These are phyloP conservation scores for Acanthamoeba polyphaga DNA, from an alignment of 208 protist species.

Conservation along the genomic window DNA sequence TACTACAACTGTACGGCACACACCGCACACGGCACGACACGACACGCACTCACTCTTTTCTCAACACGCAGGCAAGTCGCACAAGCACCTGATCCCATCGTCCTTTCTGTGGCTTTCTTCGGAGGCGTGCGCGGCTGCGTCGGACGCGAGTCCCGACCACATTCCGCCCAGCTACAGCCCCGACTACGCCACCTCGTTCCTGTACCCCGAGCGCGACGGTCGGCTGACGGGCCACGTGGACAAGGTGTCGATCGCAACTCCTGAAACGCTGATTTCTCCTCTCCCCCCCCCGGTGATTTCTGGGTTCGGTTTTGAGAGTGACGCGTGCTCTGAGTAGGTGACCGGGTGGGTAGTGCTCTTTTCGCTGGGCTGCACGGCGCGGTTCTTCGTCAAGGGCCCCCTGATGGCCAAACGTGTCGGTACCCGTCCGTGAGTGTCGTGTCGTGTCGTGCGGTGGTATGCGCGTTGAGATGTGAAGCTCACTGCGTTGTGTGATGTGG, in stretches of 20 bases:
- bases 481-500: too few species aligned
- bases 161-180: conserved; percentile 9
- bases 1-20: not conserved
- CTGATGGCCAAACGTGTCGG: not conserved
- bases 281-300: not conserved
- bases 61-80: not conserved
- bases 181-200: conserved; percentile 16
- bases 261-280: not conserved
- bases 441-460: too few species aligned
- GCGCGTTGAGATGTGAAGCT: too few species aligned
- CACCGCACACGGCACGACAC: not conserved
- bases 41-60: not conserved
- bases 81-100: conserved; percentile 30
- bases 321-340: not conserved
- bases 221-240: conserved; percentile 13
- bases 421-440: not conserved
- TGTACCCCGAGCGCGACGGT: not conserved
- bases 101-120: not conserved
- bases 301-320: not conserved
- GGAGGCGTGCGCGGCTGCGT: not conserved
- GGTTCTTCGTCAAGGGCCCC: conserved; percentile 13
- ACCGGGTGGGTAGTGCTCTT: conserved; percentile 53
- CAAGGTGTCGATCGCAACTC: not conserved
- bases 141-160: not conserved
- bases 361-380: conserved; percentile 20